Percentiles rank a stretch among this genome's conserved stretches.
These are phyloP conservation scores for Citrus glauca DNA, from an alignment of 345 rosid species.

Conservation along the genomic window DNA sequence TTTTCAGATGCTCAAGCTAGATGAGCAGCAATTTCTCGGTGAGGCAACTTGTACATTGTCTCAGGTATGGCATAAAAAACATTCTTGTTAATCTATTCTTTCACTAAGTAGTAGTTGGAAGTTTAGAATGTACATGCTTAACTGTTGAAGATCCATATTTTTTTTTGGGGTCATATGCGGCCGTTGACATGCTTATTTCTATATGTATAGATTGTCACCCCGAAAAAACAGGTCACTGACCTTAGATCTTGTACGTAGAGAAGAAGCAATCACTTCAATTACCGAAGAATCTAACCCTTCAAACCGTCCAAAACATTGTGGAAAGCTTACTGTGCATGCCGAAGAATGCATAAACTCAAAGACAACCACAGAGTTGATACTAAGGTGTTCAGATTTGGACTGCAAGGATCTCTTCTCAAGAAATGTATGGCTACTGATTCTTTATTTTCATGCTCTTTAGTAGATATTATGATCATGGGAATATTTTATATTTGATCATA, in stretches of 20 bases:
- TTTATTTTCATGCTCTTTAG: slow-evolving; percentile 11
- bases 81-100: slow-evolving; percentile 2
- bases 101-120: background rate
- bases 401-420: slow-evolving; percentile 73
- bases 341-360: slow-evolving; percentile 82
- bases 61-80: slow-evolving; percentile 40
- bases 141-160: background rate
- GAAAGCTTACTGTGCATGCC: slow-evolving; percentile 72
- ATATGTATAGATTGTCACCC: slow-evolving; percentile 50
- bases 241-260: slow-evolving; percentile 54
- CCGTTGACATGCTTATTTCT: background rate
- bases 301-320: slow-evolving; percentile 32
- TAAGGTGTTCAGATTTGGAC: slow-evolving; percentile 81
- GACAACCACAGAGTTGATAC: slow-evolving; percentile 59
- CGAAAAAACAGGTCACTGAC: slow-evolving; percentile 43
- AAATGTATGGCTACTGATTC: slow-evolving; percentile 52
- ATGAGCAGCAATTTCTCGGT: slow-evolving; percentile 70
- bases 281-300: slow-evolving; percentile 30
- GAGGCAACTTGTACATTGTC: slow-evolving; percentile 58
- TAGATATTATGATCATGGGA: background rate
- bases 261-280: background rate
- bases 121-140: background rate
- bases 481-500: slow-evolving; percentile 11
- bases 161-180: background rate
- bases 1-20: slow-evolving; percentile 69